Percentiles rank a stretch among this genome's conserved stretches.
Conservation (phyloP, 306 rosid species). For the Carpinus viminea region DNA sequence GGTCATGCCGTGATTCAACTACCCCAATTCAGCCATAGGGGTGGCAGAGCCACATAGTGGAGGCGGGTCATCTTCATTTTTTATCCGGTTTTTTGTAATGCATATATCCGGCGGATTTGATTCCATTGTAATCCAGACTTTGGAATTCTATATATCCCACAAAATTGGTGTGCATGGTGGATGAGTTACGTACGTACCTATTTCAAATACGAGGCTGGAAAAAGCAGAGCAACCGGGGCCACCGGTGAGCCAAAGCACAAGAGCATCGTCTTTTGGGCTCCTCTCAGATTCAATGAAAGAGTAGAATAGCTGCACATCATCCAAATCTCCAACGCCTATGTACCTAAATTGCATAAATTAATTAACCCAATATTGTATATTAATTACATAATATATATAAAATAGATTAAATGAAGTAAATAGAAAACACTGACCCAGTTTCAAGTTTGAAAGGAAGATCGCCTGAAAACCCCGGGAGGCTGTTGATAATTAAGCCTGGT, state of each 20-base stretch:
- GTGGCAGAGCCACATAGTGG: too few relatives aligned
- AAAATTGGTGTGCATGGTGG: too few relatives aligned
- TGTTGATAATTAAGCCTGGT: background rate
- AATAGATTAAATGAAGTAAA: too few relatives aligned
- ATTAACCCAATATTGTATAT: too few relatives aligned
- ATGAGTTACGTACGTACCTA: constrained; percentile 18
- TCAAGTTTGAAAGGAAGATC: background rate
- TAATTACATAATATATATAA: too few relatives aligned
- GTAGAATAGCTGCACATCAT: background rate
- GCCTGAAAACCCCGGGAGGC: background rate
- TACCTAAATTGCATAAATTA: constrained; percentile 9
- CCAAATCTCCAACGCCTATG: constrained; percentile 37
- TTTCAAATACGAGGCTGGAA: constrained; percentile 31
- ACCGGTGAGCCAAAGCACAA: constrained; percentile 35
- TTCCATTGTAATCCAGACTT: too few relatives aligned
- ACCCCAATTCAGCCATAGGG: too few relatives aligned
- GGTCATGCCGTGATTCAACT: too few relatives aligned
- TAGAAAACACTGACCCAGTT: background rate
- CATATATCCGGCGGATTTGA: too few relatives aligned
- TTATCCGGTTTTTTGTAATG: too few relatives aligned
- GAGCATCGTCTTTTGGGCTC: constrained; percentile 28
- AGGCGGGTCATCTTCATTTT: too few relatives aligned
- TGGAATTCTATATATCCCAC: too few relatives aligned
- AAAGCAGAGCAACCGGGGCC: constrained; percentile 40
- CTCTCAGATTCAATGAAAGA: background rate